phyloP scores from a whole-genome alignment of 257 asterid species.

The Paulownia fortunei region DNA sequence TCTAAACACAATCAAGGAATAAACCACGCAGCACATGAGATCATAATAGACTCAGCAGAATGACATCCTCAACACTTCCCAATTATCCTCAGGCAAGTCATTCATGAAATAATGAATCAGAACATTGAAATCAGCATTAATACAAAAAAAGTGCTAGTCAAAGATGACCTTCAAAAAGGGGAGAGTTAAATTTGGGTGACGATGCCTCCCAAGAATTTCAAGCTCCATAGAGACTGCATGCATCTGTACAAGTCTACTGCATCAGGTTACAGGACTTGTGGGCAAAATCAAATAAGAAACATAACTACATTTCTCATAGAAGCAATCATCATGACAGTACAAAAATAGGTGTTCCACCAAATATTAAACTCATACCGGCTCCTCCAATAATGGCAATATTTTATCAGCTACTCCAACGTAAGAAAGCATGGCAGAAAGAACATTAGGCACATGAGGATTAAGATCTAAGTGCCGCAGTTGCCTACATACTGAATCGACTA shows the following conservation, averaged over 20 bases:
- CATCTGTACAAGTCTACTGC: slow-evolving; percentile 62
- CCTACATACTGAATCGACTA: slow-evolving; percentile 87
- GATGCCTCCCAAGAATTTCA: slow-evolving; percentile 94
- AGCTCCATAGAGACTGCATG: slow-evolving; percentile 87
- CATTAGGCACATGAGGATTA: slow-evolving; percentile 89
- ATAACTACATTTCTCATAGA: slow-evolving; percentile 6
- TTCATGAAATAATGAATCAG: slow-evolving; percentile 16
- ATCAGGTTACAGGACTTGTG: slow-evolving; percentile 27
- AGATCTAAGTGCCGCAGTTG: slow-evolving; percentile 93
- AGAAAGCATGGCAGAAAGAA: slow-evolving; percentile 94
- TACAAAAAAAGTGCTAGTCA: slow-evolving; percentile 24
- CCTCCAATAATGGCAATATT: slow-evolving; percentile 93
- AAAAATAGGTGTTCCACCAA: slow-evolving; percentile 16
- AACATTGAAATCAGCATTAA: slow-evolving; percentile 22
- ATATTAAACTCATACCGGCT: slow-evolving; percentile 69
- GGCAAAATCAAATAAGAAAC: slow-evolving; percentile 14
- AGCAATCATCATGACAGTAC: slow-evolving; percentile 16
- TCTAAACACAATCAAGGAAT: neutral
- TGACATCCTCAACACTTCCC: neutral
- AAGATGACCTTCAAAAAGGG: slow-evolving; percentile 83
- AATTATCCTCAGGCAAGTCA: neutral
- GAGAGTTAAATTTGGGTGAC: slow-evolving; percentile 83
- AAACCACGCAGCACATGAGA: neutral
- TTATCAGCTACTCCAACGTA: slow-evolving; percentile 84
- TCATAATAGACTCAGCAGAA: slow-evolving; percentile 5